Evolutionary conservation across 2,329 filamentous ascomycete genomes (phyloP).

Genomic region (Hypoxylon sp.): DNA sequence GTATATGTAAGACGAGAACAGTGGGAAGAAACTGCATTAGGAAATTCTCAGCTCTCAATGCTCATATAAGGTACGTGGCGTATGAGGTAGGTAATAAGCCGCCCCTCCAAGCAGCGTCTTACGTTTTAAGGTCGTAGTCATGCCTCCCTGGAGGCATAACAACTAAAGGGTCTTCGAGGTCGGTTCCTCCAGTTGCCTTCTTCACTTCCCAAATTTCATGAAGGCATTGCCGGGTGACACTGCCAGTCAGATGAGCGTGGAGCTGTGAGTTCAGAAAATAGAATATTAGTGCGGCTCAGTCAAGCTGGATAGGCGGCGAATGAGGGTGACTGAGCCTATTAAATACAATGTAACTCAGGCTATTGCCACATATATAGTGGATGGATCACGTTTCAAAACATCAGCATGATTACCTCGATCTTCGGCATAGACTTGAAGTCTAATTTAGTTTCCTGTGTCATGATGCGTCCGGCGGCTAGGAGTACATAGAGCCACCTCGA

Average conservation of each 20-base stretch:
- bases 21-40: conserved; percentile 74
- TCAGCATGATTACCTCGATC: conserved; percentile 60
- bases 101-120: conserved; percentile 29
- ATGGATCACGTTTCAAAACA: background rate
- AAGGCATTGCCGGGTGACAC: conserved; percentile 78
- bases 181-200: conserved; percentile 63
- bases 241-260: conserved; percentile 84
- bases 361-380: background rate
- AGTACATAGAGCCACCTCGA: background rate
- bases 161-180: conserved; percentile 74
- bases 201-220: conserved; percentile 79
- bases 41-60: conserved; percentile 1
- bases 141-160: conserved; percentile 79
- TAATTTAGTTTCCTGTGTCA: conserved; percentile 44
- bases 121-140: conserved; percentile 78
- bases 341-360: background rate
- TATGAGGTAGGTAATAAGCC: background rate
- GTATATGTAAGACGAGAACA: conserved; percentile 86
- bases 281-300: conserved; percentile 14
- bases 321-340: background rate
- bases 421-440: conserved; percentile 66
- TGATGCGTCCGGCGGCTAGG: background rate
- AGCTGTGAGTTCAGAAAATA: conserved; percentile 62
- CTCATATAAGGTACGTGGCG: conserved; percentile 22
- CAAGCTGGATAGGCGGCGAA: background rate